A percentile compares a stretch with the other conserved stretches of the same genome.
Conservation (phyloP, 2,329 filamentous ascomycete genomes). For the Diaporthe vexans region DNA sequence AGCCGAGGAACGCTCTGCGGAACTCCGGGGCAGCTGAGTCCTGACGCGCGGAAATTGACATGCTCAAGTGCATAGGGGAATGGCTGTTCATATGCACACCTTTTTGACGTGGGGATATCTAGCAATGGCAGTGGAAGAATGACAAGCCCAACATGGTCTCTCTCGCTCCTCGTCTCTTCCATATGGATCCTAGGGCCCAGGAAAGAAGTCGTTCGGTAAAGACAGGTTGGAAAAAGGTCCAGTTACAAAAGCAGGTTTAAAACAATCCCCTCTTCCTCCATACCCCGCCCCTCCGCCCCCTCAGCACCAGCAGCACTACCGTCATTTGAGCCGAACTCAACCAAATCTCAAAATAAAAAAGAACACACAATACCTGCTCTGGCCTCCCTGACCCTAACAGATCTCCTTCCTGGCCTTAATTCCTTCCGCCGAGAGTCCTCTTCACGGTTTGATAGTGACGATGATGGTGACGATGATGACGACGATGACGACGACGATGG, state of each 20-base stretch:
- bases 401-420: neutral
- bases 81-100: neutral
- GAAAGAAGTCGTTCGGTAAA: neutral
- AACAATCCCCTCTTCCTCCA: too few relatives aligned
- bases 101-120: constrained; percentile 29
- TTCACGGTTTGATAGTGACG: neutral
- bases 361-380: neutral
- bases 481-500: too few relatives aligned
- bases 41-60: neutral
- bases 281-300: neutral
- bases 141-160: neutral
- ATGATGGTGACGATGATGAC: neutral
- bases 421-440: neutral
- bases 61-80: neutral
- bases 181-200: neutral
- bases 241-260: neutral
- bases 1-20: neutral
- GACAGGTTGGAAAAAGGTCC: constrained; percentile 8
- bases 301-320: neutral
- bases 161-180: neutral
- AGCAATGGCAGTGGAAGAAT: constrained; percentile 13
- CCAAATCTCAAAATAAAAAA: neutral
- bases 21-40: neutral
- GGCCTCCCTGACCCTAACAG: constrained; percentile 13
- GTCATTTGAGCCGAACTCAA: neutral